Conservation (phyloP, 1,284 basidiomycete species). For the Ganoderma leucocontextum region DNA sequence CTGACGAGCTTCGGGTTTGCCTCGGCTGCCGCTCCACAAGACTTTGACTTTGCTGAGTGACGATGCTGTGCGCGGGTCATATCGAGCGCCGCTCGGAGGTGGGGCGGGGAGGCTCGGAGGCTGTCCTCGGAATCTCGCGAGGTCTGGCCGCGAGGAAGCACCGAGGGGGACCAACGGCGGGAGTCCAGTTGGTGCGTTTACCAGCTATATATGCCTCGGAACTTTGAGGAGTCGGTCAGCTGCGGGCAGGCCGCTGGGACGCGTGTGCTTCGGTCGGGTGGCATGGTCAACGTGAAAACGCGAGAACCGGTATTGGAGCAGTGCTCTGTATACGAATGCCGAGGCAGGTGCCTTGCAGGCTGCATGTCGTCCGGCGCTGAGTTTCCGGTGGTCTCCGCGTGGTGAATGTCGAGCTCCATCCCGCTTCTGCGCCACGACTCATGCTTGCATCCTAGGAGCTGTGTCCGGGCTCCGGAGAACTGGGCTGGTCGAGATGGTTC, state of each 20-base stretch:
- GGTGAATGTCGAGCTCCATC: neutral
- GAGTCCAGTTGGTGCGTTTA: neutral
- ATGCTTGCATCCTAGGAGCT: conserved; percentile 6
- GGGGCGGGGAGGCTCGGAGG: neutral
- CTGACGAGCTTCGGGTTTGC: neutral
- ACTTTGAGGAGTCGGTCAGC: neutral
- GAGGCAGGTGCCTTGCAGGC: neutral
- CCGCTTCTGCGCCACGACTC: neutral
- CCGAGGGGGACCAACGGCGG: neutral
- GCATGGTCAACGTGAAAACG: neutral
- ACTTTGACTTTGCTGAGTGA: neutral
- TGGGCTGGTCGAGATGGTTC: neutral
- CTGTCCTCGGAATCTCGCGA: neutral
- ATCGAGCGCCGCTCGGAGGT: neutral
- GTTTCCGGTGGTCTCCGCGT: neutral
- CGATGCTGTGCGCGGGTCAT: neutral
- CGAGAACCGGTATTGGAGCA: neutral
- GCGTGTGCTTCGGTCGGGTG: neutral
- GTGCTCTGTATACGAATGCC: neutral
- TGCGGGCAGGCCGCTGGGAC: neutral
- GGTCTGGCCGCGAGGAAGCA: neutral
- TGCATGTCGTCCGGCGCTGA: neutral
- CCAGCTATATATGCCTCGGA: neutral
- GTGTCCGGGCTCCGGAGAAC: neutral
- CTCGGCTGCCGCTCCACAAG: neutral